Conservation (phyloP, 2,329 filamentous ascomycete genomes). For the Aureobasidium sp. region DNA sequence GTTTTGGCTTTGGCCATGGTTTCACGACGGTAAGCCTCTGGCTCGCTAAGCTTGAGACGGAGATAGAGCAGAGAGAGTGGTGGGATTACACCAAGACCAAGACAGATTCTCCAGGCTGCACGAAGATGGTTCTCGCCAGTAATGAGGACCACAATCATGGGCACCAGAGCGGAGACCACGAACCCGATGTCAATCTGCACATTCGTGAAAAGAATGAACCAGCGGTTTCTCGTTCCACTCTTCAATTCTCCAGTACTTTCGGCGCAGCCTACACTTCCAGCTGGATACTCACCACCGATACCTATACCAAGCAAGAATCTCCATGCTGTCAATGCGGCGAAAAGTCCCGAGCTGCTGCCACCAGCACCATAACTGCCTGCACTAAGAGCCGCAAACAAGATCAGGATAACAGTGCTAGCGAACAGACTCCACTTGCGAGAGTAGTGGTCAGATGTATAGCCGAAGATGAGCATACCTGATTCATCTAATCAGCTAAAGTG, state of each 20-base stretch:
- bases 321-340: conserved; percentile 73
- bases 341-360: conserved; percentile 61
- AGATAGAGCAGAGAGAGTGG: conserved; percentile 64
- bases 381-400: conserved; percentile 74
- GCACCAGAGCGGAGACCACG: conserved; percentile 71
- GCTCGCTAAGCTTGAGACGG: conserved; percentile 67
- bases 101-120: conserved; percentile 72
- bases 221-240: conserved; percentile 71
- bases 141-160: conserved; percentile 55
- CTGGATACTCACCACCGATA: conserved; percentile 61
- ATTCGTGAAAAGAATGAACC: conserved; percentile 78
- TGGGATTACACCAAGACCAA: conserved; percentile 74
- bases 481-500: too few relatives aligned
- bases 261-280: conserved; percentile 74
- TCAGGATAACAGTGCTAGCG: conserved; percentile 72
- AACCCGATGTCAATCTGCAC: conserved; percentile 82
- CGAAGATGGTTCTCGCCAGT: conserved; percentile 55
- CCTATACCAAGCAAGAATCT: conserved; percentile 65
- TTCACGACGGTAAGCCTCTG: conserved; percentile 66
- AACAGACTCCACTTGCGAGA: conserved; percentile 77
- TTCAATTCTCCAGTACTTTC: conserved; percentile 81
- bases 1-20: conserved; percentile 55
- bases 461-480: conserved; percentile 61
- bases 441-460: conserved; percentile 74
- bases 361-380: conserved; percentile 70